phyloP scores from a whole-genome alignment of 2,329 filamentous ascomycete genomes.

The Aspergillus costaricaensis region DNA sequence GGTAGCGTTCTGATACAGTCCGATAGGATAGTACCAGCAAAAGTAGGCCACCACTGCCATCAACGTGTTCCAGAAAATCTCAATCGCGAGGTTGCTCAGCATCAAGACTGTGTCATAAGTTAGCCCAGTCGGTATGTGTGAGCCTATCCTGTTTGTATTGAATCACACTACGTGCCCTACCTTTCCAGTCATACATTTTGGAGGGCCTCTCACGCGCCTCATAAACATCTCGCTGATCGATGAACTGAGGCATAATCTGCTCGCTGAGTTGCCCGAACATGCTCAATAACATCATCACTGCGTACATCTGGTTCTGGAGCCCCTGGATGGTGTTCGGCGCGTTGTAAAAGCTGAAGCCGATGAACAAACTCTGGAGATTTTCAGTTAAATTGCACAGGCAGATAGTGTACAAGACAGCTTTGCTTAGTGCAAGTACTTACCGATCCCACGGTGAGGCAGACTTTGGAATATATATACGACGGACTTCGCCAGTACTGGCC shows the following conservation, averaged over 20 bases:
- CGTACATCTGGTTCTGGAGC: constrained; percentile 83
- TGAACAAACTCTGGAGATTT: constrained; percentile 60
- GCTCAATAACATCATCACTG: constrained; percentile 76
- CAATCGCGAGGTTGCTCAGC: no score
- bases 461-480: constrained; percentile 81
- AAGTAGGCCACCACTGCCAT: constrained; percentile 60
- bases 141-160: no score
- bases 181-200: no score
- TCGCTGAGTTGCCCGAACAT: constrained; percentile 63
- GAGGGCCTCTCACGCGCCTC: constrained; percentile 52
- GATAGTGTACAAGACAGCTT: neutral
- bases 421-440: constrained; percentile 20
- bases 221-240: constrained; percentile 57
- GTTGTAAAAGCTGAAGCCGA: constrained; percentile 77
- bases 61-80: constrained; percentile 30
- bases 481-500: constrained; percentile 88
- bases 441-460: constrained; percentile 59
- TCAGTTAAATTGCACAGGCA: no score
- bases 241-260: constrained; percentile 58
- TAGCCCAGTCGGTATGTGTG: no score
- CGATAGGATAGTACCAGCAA: constrained; percentile 64
- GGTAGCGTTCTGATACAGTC: no score
- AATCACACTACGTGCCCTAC: no score
- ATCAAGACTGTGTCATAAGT: no score
- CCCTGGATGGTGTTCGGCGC: constrained; percentile 72